Conservation (phyloP, 768 basidiomycete species). For the Panaeolus cyanescens region DNA sequence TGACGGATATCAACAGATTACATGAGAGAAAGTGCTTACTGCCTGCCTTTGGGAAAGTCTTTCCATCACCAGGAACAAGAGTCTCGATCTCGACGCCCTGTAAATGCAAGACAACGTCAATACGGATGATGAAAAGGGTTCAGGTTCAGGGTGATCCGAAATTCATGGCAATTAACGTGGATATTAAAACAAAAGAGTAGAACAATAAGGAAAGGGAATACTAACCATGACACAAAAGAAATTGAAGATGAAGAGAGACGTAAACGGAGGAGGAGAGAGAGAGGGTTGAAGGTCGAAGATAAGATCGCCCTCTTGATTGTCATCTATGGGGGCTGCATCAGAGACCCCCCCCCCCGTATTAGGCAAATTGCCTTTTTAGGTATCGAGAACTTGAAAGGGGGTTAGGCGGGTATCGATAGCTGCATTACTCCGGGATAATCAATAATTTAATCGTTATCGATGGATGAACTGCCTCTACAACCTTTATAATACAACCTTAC, state of each 20-base stretch:
- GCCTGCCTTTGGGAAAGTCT: conserved; percentile 64
- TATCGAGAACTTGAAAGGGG: conserved; percentile 42
- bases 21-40: conserved; percentile 49
- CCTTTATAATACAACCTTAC: too few species aligned
- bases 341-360: neutral
- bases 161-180: neutral
- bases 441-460: neutral
- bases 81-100: conserved; percentile 73
- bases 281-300: neutral
- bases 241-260: conserved; percentile 37
- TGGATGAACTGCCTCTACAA: neutral
- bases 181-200: neutral
- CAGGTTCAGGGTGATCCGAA: neutral
- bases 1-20: conserved; percentile 9
- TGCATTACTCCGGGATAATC: neutral
- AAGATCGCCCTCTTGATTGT: conserved; percentile 17
- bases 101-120: conserved; percentile 2
- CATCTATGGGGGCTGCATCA: neutral
- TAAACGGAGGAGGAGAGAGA: conserved; percentile 7
- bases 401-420: conserved; percentile 5
- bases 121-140: neutral
- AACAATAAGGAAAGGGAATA: conserved; percentile 11
- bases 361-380: neutral
- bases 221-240: conserved; percentile 17
- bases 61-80: conserved; percentile 60